Base-by-base conservation (phyloP, 352 stramenopile species). In the Phytophthora pistaciae region DNA sequence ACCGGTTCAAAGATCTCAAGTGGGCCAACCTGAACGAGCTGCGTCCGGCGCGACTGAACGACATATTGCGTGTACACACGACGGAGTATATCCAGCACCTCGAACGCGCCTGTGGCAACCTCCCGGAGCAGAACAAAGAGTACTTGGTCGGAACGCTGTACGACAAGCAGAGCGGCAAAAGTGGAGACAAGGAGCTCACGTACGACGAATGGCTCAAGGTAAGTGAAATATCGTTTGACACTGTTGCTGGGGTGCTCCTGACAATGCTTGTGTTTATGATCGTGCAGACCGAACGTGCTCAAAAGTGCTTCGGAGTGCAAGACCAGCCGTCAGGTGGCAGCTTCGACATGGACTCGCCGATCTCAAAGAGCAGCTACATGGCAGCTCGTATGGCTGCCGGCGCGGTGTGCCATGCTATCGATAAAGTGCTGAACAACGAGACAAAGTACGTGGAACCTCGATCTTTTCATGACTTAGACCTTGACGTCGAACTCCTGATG, bases 301-400 rank as follows among this genome's bases (percentile, higher is more conserved):
- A 79, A 25, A 83, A 71, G 27, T 87, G 77, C 60, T 89, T 87
- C 48, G 77, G 71, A n/a, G 78, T 76, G 10, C 64, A 70, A 68
- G 77, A 90, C 36, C 82, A 76, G 10, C 78, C 80, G 36, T 89
- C 84, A 0, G 64, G 71, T 3, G 82, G 76, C 11, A 84, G 68
- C 53, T 88, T 92, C 54, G 84, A 92, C 61, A 83, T 80, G 71
- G 86, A 93, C 53, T 87, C 84, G 29, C 78, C 83, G 1, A 89
- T 93, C 53, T 91, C 82, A 44, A 80, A 79, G 54, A 82, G 77
- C 68, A 91, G 80, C 63, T 91, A 90, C 46, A 57, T 79, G 50
- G 83, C 82, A 0, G 82, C 85, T 54, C 75, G 74, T 18, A 80
- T 85, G 52, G 85, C 85, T 20, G 85, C 80, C 14, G 85, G 85